Evolutionary conservation across 139 green algal genomes (phyloP), one percentile per base, ranked within the genome.

Genomic region (Chlorella sp.): DNA sequence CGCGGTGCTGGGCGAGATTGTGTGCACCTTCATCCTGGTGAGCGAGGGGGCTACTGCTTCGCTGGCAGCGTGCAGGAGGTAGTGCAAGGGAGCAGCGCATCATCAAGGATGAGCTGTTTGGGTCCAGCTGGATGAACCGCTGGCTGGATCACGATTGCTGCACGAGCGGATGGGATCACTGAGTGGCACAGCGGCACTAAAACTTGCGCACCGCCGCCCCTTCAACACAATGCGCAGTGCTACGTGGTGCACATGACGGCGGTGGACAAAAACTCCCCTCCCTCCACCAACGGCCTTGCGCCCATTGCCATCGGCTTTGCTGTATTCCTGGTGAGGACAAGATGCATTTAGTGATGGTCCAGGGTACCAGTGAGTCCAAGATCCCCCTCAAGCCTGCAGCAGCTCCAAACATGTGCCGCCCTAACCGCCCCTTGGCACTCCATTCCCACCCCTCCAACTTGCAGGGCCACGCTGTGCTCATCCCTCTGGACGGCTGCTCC

Each of bases 401-500:
- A n/a, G n/a, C n/a, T n/a, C n/a, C n/a, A 51, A 51, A 51, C 44
- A 51, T 6, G 7, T 51, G 44, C 44, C 9, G 44, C 44, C 44
- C 7, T 51, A 51, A 51, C 44, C 6, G 44, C 44, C 44, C 9
- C 7, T 6, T 51, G 44, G 6, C 6, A 51, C 6, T 51, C 6
- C 44, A 51, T 9, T 51, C 44, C 44, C 44, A 51, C 4, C 4
- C 62, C 7, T 1, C 26, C 26, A 25, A 34, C 34, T 32, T 68
- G 62, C 62, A 68, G 62, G 80, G 62, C 62, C 80, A 85, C 80
- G 12, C 67, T 17, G 80, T 74, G 21, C 34, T 74, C 3, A 85
- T 85, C 65, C 80, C 80, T 6, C 34, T 85, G 12, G 80, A 85
- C 65, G 80, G 80, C 80, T 85, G 80, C 80, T 85, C 80, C 65